Conservation (phyloP, 2,329 filamentous ascomycete genomes). For the Phoma sp. region DNA sequence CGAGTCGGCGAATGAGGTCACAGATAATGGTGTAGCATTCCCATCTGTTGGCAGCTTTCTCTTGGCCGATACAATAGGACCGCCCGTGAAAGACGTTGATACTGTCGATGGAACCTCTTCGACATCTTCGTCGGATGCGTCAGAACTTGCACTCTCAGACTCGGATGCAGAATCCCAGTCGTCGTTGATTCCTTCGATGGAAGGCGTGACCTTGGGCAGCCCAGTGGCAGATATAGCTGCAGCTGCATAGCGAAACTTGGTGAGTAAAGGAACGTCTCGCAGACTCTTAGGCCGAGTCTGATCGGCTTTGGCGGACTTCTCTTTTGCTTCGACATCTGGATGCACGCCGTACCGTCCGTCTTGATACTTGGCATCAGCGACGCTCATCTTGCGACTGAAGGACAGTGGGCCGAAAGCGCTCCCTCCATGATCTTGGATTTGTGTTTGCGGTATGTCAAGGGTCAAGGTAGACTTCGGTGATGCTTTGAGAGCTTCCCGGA, state of each 20-base stretch:
- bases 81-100: conserved; percentile 24
- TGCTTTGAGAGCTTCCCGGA: conserved; percentile 58
- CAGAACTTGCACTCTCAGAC: conserved; percentile 24
- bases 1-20: conserved; percentile 46
- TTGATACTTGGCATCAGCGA: conserved; percentile 63
- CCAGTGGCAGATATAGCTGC: conserved; percentile 32
- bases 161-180: conserved; percentile 39
- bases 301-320: background rate
- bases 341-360: conserved; percentile 53
- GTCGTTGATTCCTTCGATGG: conserved; percentile 31
- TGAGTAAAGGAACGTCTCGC: conserved; percentile 39
- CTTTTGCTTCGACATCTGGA: conserved; percentile 17
- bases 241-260: conserved; percentile 41
- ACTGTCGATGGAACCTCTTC: conserved; percentile 24
- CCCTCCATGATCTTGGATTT: conserved; percentile 32
- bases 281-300: conserved; percentile 29
- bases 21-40: conserved; percentile 46
- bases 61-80: conserved; percentile 34
- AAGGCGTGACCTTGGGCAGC: conserved; percentile 25
- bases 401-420: conserved; percentile 61
- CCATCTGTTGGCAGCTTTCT: conserved; percentile 46
- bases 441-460: conserved; percentile 8
- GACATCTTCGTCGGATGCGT: conserved; percentile 30
- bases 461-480: conserved; percentile 35
- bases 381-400: conserved; percentile 58